A percentile compares a stretch with the other conserved stretches of the same genome.
These are phyloP conservation scores for Echinochloa phyllopogon DNA, from an alignment of 176 grass and related monocot genomes.

Conservation along the genomic window DNA sequence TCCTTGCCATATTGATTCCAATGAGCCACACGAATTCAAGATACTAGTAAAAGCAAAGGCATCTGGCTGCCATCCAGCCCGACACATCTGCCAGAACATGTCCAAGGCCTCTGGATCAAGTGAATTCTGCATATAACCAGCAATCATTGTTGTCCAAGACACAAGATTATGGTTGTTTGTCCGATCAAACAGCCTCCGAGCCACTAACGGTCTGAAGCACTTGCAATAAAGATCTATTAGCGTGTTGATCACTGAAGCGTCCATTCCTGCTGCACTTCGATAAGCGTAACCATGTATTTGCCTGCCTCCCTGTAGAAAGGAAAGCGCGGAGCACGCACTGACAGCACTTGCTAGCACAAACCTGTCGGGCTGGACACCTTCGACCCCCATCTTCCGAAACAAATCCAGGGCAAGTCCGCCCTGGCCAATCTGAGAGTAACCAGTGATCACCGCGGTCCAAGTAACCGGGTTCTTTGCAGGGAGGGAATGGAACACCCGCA, in stretches of 20 bases:
- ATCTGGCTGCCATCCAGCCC: slow-evolving; percentile 62
- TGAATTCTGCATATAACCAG: slow-evolving; percentile 75
- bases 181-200: slow-evolving; percentile 63
- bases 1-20: slow-evolving; percentile 55
- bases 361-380: slow-evolving; percentile 49
- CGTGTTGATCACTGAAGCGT: slow-evolving; percentile 54
- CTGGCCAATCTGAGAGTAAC: slow-evolving; percentile 57
- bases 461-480: slow-evolving; percentile 59
- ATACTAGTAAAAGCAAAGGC: slow-evolving; percentile 70
- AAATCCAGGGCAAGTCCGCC: slow-evolving; percentile 45
- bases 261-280: slow-evolving; percentile 47
- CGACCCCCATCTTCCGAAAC: slow-evolving; percentile 60
- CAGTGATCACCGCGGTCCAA: slow-evolving; percentile 75
- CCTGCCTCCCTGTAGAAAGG: slow-evolving; percentile 65
- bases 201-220: slow-evolving; percentile 57
- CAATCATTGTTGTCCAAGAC: slow-evolving; percentile 81
- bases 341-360: slow-evolving; percentile 68
- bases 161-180: slow-evolving; percentile 63
- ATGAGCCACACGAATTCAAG: slow-evolving; percentile 66
- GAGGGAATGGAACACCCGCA: slow-evolving; percentile 59
- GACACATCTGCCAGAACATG: slow-evolving; percentile 64
- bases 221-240: slow-evolving; percentile 75
- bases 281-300: slow-evolving; percentile 66
- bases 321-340: slow-evolving; percentile 61
- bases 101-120: slow-evolving; percentile 55